Base-by-base conservation (phyloP, 1,284 basidiomycete genomes). In the Fomitopsis pinicola region DNA sequence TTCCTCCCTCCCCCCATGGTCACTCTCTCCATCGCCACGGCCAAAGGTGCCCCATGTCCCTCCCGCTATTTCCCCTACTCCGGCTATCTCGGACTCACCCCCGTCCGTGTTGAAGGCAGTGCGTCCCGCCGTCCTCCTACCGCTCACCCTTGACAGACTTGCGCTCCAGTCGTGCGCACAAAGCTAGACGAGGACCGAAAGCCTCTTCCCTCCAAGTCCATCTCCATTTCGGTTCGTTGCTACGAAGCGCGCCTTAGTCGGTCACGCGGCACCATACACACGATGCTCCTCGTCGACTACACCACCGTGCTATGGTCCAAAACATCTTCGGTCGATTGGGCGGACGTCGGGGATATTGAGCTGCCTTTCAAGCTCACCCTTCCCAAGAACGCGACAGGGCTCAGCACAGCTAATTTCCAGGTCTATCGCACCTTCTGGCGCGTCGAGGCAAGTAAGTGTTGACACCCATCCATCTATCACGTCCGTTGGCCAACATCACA, bases 401-500 rank as follows among this genome's bases (percentile, higher is more conserved):
- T 84, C 69, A 90, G 87, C 71, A 86, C 85, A 54, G 82, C 85
- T 28, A 81, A 86, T 61, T 91, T 87, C 68, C 88, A 89, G 66
- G 88, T 88, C 69, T 93, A 92, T 72, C 80, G 87, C 50, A 85
- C 89, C 69, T 85, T 84, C 70, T 94, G 92, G 92, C 81, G 89
- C 58, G 77, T 94, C 61, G 92, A 94, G 77, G 91, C 90, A 63
- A 82, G 91, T 88, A 66, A 68, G 88, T 80, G 19, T 55, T 58
- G 42, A 22, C 22, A 22, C 22, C 61, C 55, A 57, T 60, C 59
- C 63, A 65, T 67, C 64, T 65, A 62, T 57, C 67, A 63, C 61
- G 63, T 59, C 64, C 63, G 59, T 42, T 53, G 46, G 22, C 50
- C 45, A 44, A 55, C 57, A 60, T 59, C 54, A 55, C 42, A 59